Base-by-base conservation (phyloP, 225 moss, liverwort and hornwort species). In the Pseudisothecium myosuroides region DNA sequence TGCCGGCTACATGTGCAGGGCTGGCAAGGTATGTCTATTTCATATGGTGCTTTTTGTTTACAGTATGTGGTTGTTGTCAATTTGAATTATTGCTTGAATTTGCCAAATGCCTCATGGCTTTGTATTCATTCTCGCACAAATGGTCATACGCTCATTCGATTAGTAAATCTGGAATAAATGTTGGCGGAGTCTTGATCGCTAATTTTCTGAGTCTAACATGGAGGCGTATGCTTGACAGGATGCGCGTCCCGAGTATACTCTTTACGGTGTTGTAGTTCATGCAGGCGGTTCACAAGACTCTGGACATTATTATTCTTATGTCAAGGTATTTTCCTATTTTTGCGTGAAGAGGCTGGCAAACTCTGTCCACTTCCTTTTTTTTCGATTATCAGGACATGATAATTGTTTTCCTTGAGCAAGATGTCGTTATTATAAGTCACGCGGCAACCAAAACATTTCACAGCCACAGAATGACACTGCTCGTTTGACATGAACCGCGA, bases 221-320 rank as follows among this genome's bases (percentile, higher is more conserved):
- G 85, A 63, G 79, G n/a, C 50, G 43, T 91, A 73, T 65, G 59
- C 55, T 65, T 84, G 81, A 41, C 95, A 96, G 96, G 95, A 95
- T 93, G 93, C 95, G 72, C 95, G 95, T 85, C 96, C 96, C 61
- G 96, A 96, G 86, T 96, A 96, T 87, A 90, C 95, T 89, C 92
- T 96, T 43, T 96, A 96, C 83, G 96, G 96, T 58, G 94, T 95
- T 67, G 95, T 96, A 34, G 95, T 96, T 65, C 96, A 96, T 83
- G 91, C 96, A 34, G 96, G 96, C 61, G 91, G 94, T 86, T 95
- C 96, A 56, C 96, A 96, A 92, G 96, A 95, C 91, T 95, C 94
- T 85, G 96, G 96, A 66, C 96, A 96, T 77, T 96, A 96, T 88
- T 96, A 96, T 91, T 92, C 96, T 65, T 95, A 96, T 90, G 95